A percentile compares a stretch with the other conserved stretches of the same genome.
These are phyloP conservation scores for Rhypophila decipiens DNA, from an alignment of 495 filamentous ascomycete species.

Conservation along the genomic window DNA sequence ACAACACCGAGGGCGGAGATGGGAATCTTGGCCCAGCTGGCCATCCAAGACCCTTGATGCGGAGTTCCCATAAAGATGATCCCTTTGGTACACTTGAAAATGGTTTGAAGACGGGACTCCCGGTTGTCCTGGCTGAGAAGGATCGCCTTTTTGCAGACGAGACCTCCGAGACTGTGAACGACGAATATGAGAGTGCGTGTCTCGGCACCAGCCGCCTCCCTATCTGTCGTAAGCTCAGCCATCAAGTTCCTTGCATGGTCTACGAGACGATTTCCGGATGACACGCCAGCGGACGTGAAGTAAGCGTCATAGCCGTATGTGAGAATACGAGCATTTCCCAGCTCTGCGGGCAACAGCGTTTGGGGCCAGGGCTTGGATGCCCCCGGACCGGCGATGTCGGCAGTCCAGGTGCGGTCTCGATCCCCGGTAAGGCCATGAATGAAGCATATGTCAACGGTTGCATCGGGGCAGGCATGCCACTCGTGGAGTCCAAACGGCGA, in stretches of 20 bases:
- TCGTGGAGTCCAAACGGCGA: too few relatives aligned
- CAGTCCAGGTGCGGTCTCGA: conserved; percentile 17
- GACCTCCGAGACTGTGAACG: conserved; percentile 32
- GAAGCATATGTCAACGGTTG: conserved; percentile 15
- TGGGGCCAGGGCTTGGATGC: conserved; percentile 15
- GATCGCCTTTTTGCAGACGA: conserved; percentile 31
- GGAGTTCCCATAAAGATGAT: conserved; percentile 40
- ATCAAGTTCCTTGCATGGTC: conserved; percentile 16
- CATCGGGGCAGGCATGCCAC: conserved; percentile 5
- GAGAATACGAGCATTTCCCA: conserved; percentile 18
- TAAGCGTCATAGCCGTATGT: conserved; percentile 19
- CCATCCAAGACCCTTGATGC: conserved; percentile 28
- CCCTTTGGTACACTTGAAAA: conserved; percentile 23
- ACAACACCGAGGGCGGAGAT: conserved; percentile 11
- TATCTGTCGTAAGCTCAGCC: conserved; percentile 4
- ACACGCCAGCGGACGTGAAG: not conserved
- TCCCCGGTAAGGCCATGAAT: conserved; percentile 20
- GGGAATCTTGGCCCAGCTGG: conserved; percentile 18
- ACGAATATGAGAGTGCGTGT: conserved; percentile 20
- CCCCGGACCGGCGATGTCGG: too few relatives aligned
- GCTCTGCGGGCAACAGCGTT: conserved; percentile 14
- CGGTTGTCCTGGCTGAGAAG: conserved; percentile 4
- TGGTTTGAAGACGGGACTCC: conserved; percentile 15
- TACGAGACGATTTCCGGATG: conserved; percentile 4
- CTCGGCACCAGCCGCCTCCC: not conserved